phyloP scores from a whole-genome alignment of 345 rosid genomes.

The Corymbia maculata region DNA sequence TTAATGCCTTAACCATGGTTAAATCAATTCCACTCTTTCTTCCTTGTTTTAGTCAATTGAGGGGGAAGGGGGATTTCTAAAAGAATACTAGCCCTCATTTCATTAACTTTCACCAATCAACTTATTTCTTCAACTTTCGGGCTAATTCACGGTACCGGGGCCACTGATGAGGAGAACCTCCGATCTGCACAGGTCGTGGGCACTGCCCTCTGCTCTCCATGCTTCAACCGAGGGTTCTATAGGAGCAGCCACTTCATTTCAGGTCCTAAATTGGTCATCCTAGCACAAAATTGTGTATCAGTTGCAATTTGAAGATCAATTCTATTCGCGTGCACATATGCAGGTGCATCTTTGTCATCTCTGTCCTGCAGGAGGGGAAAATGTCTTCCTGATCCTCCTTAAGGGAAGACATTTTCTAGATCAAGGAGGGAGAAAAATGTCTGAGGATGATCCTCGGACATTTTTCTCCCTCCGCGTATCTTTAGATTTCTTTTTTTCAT shows the following conservation, averaged over 20 bases:
- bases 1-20: background rate
- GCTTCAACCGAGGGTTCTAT: constrained; percentile 45
- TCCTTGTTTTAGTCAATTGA: constrained; percentile 5
- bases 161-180: constrained; percentile 15
- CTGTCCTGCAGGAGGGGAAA: too few relatives aligned
- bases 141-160: background rate
- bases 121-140: constrained; percentile 8
- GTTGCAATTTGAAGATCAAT: background rate
- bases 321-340: background rate
- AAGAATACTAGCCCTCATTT: background rate
- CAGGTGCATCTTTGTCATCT: constrained; percentile 55
- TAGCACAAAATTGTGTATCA: background rate
- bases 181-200: constrained; percentile 63
- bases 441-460: too few relatives aligned
- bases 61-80: background rate
- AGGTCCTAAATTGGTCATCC: constrained; percentile 20
- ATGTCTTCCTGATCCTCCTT: too few relatives aligned
- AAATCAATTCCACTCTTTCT: background rate
- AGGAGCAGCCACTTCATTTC: constrained; percentile 58
- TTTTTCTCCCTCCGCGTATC: too few relatives aligned
- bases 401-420: too few relatives aligned
- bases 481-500: too few relatives aligned
- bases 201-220: constrained; percentile 78
- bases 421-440: too few relatives aligned
- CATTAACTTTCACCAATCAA: background rate